Conservation (phyloP, 2,329 filamentous ascomycete species). For the Fusarium denticulatum region DNA sequence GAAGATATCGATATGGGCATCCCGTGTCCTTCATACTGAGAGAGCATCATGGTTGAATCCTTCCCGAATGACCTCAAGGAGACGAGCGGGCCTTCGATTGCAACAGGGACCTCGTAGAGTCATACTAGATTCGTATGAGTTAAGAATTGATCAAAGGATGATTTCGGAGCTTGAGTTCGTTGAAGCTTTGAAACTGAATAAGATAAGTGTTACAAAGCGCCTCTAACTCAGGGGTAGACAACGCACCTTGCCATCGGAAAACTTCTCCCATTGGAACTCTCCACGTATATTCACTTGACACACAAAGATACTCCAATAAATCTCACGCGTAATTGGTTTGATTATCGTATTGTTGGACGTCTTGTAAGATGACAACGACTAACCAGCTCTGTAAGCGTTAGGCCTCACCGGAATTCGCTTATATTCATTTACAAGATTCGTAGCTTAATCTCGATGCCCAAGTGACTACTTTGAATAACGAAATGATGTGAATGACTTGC, state of each 20-base stretch:
- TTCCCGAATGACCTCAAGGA: neutral
- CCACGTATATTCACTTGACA: fast-evolving
- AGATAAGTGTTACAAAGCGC: neutral
- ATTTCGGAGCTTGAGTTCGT: no score
- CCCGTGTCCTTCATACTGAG: neutral
- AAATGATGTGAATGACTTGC: fast-evolving
- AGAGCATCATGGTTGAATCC: neutral
- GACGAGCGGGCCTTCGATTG: neutral
- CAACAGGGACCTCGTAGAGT: neutral
- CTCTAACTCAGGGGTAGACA: neutral
- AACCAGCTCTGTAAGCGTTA: neutral
- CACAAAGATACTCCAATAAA: fast-evolving
- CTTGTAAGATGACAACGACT: neutral
- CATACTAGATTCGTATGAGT: neutral
- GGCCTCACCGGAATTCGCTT: neutral
- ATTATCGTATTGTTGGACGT: no score
- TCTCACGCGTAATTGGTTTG: fast-evolving
- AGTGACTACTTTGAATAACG: no score
- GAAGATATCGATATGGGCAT: neutral
- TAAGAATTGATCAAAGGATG: neutral
- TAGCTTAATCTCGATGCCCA: neutral
- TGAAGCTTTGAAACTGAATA: neutral
- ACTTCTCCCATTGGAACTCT: fast-evolving
- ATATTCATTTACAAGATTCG: neutral
- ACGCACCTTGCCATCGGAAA: neutral